These are phyloP conservation scores for Conringia planisiliqua DNA, from an alignment of 345 rosid species.

Conservation along the genomic window DNA sequence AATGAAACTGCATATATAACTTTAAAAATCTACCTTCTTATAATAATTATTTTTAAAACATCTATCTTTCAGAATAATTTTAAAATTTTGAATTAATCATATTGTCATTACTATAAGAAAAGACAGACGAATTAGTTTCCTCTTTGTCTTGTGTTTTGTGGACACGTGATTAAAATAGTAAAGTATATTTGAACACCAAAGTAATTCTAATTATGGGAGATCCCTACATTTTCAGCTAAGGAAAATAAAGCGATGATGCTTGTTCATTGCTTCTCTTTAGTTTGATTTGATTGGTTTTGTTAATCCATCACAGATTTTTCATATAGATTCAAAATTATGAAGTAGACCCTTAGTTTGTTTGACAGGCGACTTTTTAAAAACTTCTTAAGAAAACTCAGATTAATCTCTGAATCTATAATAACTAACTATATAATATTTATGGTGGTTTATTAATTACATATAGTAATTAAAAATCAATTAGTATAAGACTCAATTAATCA, in stretches of 20 bases:
- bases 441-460: neutral
- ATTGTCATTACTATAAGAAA: neutral
- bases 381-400: neutral
- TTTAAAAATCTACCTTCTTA: too few species aligned
- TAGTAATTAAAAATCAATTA: neutral
- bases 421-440: neutral
- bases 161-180: neutral
- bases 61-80: too few species aligned
- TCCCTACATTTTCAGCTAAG: neutral
- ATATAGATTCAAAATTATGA: neutral
- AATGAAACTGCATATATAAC: too few species aligned
- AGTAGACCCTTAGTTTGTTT: neutral
- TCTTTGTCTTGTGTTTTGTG: constrained; percentile 2
- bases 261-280: neutral
- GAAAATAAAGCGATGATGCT: neutral
- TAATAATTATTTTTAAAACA: too few species aligned
- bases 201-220: neutral
- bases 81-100: too few species aligned
- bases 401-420: neutral
- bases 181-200: neutral
- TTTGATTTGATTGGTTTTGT: neutral
- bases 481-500: neutral
- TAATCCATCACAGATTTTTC: neutral
- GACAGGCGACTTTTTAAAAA: neutral
- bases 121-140: neutral